Evolutionary conservation across 108 stramenopile species (phyloP), one percentile per base, ranked within the genome.

Genomic region (Asterionellopsis glacialis): DNA sequence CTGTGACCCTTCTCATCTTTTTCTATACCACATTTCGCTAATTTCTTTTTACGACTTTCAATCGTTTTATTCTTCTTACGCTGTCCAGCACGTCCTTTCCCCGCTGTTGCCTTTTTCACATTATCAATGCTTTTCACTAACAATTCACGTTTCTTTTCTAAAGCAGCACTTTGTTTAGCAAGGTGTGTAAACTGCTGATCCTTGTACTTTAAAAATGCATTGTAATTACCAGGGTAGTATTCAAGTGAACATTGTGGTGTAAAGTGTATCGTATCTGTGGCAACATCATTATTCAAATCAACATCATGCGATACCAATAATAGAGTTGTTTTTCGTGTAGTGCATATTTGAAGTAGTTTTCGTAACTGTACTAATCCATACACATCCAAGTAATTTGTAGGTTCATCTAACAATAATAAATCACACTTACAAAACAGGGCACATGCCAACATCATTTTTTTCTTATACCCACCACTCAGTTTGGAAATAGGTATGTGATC

Each of bases 261-360:
- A 62, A 97, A 82, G 54, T 98, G 85, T 28, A 97, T 94, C 14
- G 92, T 71, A 63, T 95, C 86, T 11, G 93, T 94, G 16, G 86
- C 79, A 10, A 93, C 84, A 62, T 93, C 84, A 39, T 98, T 95
- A 56, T 96, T 74, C 44, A 99, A 84, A 44, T 92, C 83, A 0
- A 95, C 77, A 71, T 99, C 96, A 69, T 99, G 97, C 0, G 93
- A 94, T 2, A 97, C 93, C 51, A 99, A 43, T 14, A 99, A 59
- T 12, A 97, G 77, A 7, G 94, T 96, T 22, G 80, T 67, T 38
- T 73, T 48, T 28, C 45, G 45, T 24, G 43, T 41, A 1, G 48
- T 51, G 0, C 51, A 45, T 24, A 62, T 65, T 58, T 55, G 70
- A 51, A 91, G 91, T 44, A 81, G 84, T 45, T 75, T 81, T 53